Evolutionary conservation across 352 stramenopile species (phyloP).

Genomic region (Globisporangium irregulare): DNA sequence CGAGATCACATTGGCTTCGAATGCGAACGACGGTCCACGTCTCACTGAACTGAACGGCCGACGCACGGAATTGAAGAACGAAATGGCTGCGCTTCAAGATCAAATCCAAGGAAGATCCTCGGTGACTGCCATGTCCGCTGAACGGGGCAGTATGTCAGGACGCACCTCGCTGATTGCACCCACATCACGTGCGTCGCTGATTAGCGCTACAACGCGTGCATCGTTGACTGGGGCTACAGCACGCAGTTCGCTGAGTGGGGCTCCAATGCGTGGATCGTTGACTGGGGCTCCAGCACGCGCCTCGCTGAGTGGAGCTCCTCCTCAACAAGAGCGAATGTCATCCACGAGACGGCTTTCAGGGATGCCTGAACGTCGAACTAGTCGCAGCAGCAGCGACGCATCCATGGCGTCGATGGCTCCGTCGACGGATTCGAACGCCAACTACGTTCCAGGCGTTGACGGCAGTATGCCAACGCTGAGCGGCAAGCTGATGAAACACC

Average conservation of each 20-base stretch:
- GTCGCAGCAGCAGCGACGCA: constrained; percentile 51
- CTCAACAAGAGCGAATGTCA: constrained; percentile 12
- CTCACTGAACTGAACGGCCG: constrained; percentile 49
- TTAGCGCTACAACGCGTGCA: not conserved
- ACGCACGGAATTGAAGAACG: constrained; percentile 64
- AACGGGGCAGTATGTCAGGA: constrained; percentile 24
- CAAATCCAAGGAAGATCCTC: constrained; percentile 18
- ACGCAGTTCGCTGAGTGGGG: constrained; percentile 5
- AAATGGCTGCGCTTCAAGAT: constrained; percentile 72
- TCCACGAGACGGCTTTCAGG: constrained; percentile 23
- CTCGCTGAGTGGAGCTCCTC: constrained; percentile 8
- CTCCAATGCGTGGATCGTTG: constrained; percentile 3
- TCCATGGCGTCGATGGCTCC: constrained; percentile 48
- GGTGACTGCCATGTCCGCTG: constrained; percentile 25
- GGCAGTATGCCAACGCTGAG: constrained; percentile 41
- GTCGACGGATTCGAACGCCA: constrained; percentile 46
- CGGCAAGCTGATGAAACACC: constrained; percentile 70
- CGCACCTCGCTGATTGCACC: constrained; percentile 28
- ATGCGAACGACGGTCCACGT: constrained; percentile 45
- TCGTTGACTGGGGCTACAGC: not conserved
- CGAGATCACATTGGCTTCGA: constrained; percentile 54
- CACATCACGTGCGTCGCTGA: constrained; percentile 30
- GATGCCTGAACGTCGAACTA: constrained; percentile 28
- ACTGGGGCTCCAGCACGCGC: not conserved
- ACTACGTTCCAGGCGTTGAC: constrained; percentile 21